Base-by-base conservation (phyloP, 1,284 basidiomycete genomes). In the Wolfiporia cocos region DNA sequence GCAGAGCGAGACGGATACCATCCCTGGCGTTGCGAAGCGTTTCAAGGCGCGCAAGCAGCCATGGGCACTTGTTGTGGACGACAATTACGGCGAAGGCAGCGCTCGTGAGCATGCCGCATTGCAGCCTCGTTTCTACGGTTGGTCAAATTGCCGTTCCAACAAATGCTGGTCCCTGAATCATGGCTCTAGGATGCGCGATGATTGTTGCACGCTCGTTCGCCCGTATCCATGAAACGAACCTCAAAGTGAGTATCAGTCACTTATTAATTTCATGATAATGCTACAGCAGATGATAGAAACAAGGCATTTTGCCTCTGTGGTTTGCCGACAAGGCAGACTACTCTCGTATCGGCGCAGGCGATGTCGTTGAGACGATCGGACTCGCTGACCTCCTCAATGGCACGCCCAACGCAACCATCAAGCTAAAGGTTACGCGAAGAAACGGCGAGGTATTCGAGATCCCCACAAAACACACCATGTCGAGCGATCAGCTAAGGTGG, bases 31-130 rank as follows among this genome's bases (percentile, higher is more conserved):
- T 6, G 93, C 92, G 39, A 93, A 97, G 68, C 79, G 79, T 28
- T 83, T 94, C 62, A 92, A 90, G 63, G 72, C 79, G 18, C 74
- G 85, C 43, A 70, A 73, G 20, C 85, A 93, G 64, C 88, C 92
- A 0, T 99, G 95, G 94, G 87, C 94, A 55, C 69, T 99, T 37
- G 73, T 99, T 24, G 94, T 96, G 1, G 96, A 99, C 61, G 90
- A 94, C 11, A 94, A 94, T 61, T 96, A 99, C 61, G 96, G 96
- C 4, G 96, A 99, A 64, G 96, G 95, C 17, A 92, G 89, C 51
- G 93, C 93, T n/a, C 81, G 96, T 46, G 96, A 99, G 66, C 96
- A 99, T 64, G 96, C 96, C 24, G 93, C 94, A 12, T 73, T 99
- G 24, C 96, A 99, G 62, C 96, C 95, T 37, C 80, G 96, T 12